Evolutionary conservation across 192 early-diverging fungal species (phyloP).

Genomic region (Phlyctochytrium arcticum): DNA sequence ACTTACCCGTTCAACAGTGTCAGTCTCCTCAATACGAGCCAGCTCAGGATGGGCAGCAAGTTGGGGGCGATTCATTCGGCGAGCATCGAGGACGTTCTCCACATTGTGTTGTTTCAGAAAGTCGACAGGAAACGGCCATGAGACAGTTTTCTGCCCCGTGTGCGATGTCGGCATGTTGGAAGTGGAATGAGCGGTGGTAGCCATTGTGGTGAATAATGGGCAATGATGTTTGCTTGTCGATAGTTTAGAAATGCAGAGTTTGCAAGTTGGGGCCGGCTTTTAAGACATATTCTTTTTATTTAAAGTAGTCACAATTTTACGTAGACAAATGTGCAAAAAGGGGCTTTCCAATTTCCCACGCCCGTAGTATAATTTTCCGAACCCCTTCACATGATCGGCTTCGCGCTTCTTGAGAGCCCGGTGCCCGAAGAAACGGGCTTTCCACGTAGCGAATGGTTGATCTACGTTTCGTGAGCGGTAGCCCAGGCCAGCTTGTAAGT

Average conservation of each 20-base stretch:
- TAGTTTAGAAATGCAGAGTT: too few species aligned
- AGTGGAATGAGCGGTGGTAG: neutral
- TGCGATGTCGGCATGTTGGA: neutral
- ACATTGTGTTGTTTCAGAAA: neutral
- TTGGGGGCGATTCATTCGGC: neutral
- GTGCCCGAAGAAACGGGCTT: neutral
- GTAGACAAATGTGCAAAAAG: too few species aligned
- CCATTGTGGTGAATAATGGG: neutral
- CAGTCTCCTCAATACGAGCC: neutral
- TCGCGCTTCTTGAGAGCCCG: too few species aligned
- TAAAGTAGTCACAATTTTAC: too few species aligned
- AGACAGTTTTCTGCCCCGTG: neutral
- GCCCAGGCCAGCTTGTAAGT: slow-evolving; percentile 5
- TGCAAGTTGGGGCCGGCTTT: too few species aligned
- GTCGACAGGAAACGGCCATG: neutral
- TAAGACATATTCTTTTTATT: too few species aligned
- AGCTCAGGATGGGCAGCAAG: neutral
- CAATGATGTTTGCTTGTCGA: too few species aligned
- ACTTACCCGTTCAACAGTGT: neutral
- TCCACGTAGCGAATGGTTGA: too few species aligned
- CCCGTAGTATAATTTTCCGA: too few species aligned
- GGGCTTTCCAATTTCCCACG: too few species aligned
- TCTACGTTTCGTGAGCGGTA: neutral
- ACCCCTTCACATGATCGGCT: too few species aligned
- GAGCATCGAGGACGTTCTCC: neutral